Evolutionary conservation across 345 rosid species (phyloP), one percentile per base, ranked within the genome.

Genomic region (Populus davidiana): DNA sequence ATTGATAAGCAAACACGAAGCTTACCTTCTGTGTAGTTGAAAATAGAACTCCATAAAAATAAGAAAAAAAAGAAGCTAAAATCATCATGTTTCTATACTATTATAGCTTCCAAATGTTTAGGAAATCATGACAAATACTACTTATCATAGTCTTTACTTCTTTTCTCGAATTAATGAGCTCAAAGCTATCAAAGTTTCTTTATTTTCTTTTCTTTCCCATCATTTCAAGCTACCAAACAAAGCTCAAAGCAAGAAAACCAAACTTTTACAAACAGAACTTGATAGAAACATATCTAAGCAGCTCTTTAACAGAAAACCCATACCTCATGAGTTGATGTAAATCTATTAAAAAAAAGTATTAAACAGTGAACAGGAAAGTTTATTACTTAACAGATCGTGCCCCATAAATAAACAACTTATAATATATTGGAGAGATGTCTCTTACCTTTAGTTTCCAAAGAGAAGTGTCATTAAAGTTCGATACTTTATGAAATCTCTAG

Each of bases 381-480:
- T 2, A 54, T 36, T 20, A n/a, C 35, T 11, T 4, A n/a, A 50
- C 35, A 75, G 54, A 75, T 70, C 35, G 70, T 36, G 64, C 41
- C 7, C n/a, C 2, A n/a, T 4, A 67, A 5, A 44, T 9, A 29
- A 62, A 41, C 25, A 77, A 5, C 18, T 13, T 9, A n/a, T 9
- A n/a, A n/a, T n/a, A 1, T 56, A 56, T 1, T 2, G 33, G 35
- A 69, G 21, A 27, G 75, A 25, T 47, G 56, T 17, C 9, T 62
- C 59, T 71, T 65, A 73, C 82, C 81, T 61, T 69, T 69, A 72
- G 76, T 38, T 72, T 35, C 71, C 69, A 52, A 71, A 59, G 56
- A 50, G 21, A 77, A 76, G 61, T 43, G 27, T 74, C 75, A 74
- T 69, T 29, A 56, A 73, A 72, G 35, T 43, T 56, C 4, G 63